Evolutionary conservation across 1,284 basidiomycete species (phyloP), one percentile per base, ranked within the genome.

Genomic region (Melampsora americana): DNA sequence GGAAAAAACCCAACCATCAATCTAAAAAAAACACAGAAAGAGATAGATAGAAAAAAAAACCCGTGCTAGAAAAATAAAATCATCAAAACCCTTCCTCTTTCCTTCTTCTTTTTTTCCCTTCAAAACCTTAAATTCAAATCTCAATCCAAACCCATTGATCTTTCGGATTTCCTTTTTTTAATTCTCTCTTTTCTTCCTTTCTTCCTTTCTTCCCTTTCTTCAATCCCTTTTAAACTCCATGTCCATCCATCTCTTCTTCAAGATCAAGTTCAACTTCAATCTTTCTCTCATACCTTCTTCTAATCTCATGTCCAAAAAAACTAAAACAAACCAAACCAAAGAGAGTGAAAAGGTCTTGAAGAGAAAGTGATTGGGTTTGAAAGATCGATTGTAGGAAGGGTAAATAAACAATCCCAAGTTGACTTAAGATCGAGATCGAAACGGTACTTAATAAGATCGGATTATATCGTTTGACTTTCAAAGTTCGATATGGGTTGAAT

Each of bases 371-470:
- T 78, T 90, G 90, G 12, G 95, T 99, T 84, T 97, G 93, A 87
- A 98, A 99, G 61, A 99, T 86, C 66, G 87, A 86, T 83, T 98
- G 95, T 86, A 98, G 88, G 78, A 92, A 86, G 0, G 94, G 91
- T 61, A 98, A 86, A 83, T 98, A 99, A 77, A 99, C 88, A 79
- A 98, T 86, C 28, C 87, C 87, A 30, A 98, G 87, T 83, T 95
- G 92, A 48, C 89, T 89, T 70, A 93, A 48, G 80, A 93, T 89
- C 12, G 93, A 95, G 67, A 91, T 86, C 5, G 89, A 90, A 61
- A 96, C 90, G 0, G 95, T 96, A 77, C 89, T 85, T 77, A 95
- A 84, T 75, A 98, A 87, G 92, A 98, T 95, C 79, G 87, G 86
- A 85, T 99, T 99, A 80, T 90, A 88, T 76, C 87, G 85, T 30